Percentiles rank a stretch among this genome's conserved stretches.
Conservation (phyloP, 257 asterid genomes). For the Misopates orontium region DNA sequence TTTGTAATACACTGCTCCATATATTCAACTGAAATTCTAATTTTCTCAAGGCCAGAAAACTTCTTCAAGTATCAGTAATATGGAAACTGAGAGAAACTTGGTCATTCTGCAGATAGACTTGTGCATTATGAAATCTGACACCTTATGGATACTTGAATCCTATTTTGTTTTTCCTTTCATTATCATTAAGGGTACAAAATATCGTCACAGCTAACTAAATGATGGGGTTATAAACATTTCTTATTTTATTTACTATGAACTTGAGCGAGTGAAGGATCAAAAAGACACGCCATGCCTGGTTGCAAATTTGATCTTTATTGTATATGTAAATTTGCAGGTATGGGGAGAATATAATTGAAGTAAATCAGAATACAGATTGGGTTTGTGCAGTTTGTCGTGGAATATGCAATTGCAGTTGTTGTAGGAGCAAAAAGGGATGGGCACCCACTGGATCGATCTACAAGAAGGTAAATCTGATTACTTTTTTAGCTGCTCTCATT, state of each 20-base stretch:
- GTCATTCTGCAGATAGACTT: neutral
- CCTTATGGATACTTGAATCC: neutral
- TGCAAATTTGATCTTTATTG: slow-evolving; percentile 8
- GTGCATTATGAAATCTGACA: too few species aligned
- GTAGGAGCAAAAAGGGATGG: slow-evolving; percentile 67
- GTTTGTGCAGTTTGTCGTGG: slow-evolving; percentile 75
- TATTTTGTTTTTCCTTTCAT: neutral
- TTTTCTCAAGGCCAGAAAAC: too few species aligned
- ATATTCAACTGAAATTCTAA: too few species aligned
- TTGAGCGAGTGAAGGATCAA: too few species aligned
- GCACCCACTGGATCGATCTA: slow-evolving; percentile 57
- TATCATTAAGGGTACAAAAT: neutral
- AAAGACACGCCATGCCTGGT: neutral
- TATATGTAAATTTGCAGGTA: slow-evolving; percentile 41
- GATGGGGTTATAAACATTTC: too few species aligned
- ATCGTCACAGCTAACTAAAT: neutral
- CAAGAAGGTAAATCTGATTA: slow-evolving; percentile 38
- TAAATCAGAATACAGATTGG: slow-evolving; percentile 56
- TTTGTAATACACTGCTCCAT: neutral
- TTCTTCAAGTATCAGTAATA: neutral
- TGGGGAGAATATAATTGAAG: slow-evolving; percentile 71
- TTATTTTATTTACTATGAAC: too few species aligned
- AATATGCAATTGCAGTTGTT: slow-evolving; percentile 76
- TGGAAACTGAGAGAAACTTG: neutral
- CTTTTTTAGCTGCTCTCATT: slow-evolving; percentile 20